Base-by-base conservation (phyloP, 2,329 filamentous ascomycete species). In the Penicillium glabrum region DNA sequence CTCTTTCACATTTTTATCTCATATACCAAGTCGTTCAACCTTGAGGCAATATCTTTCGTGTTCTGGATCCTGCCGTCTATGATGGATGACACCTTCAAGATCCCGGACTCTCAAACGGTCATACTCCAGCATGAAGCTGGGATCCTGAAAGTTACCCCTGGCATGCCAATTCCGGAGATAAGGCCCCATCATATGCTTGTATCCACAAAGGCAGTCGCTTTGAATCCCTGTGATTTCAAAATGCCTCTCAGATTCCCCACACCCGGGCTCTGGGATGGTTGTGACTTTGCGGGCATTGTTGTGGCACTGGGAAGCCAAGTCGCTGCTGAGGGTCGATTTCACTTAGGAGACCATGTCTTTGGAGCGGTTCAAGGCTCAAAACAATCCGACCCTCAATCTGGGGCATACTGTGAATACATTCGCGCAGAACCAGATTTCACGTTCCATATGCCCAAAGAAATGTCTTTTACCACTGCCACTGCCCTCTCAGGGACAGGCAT, bases 301-400 rank as follows among this genome's bases (percentile, higher is more conserved):
- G 64, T 69, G 21, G 63, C 63, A 1, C 5, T 65, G 1, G 66
- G 67, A 10, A 57, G 47, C 9, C 48, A 60, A 21, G 63, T 43
- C 8, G 59, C 54, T 5, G 52, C 45, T 8, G 19, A 57, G 7
- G 55, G 57, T 10, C 53, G 52, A 19, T 67, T 72, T 16, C 47
- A 54, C 23, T 51, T 70, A 2, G 75, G 76, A 19, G 74, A 77
- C 57, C 64, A 64, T 6, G 72, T 77, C 5, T 70, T 67, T 16
- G 77, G 76, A 7, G 63, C 67, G 16, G 69, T 70, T 5, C 69
- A 74, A 39, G 76, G 75, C 19, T 64, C 63, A 1, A 69, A 69
- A 16, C 61, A 59, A 46, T 50, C 56, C 1, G 57, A 62, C 53
- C 46, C 58, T 1, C 37, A 44, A 14, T 61, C 63, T n/a, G 64